Evolutionary conservation across 257 asterid species (phyloP).

Genomic region (Nicotiana noctiflora): DNA sequence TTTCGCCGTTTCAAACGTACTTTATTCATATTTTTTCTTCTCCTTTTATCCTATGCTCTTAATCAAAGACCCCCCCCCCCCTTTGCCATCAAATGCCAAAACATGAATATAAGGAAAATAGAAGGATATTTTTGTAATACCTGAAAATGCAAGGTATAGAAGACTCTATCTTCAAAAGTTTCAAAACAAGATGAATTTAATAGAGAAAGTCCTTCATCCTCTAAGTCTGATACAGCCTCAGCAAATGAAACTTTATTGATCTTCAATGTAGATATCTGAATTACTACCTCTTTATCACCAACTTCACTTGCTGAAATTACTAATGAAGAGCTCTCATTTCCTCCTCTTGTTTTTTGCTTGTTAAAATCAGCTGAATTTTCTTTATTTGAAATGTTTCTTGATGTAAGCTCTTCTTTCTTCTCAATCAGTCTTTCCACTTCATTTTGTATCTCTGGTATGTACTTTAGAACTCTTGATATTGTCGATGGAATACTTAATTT

Average conservation of each 20-base stretch:
- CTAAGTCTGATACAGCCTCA: constrained; percentile 7
- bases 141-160: constrained; percentile 17
- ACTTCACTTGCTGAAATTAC: background rate
- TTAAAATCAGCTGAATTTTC: background rate
- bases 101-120: too few species aligned
- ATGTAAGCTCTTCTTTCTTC: constrained; percentile 11
- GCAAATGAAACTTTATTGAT: constrained; percentile 5
- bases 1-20: too few species aligned
- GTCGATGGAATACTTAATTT: constrained; percentile 14
- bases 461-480: constrained; percentile 7
- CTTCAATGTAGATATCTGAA: constrained; percentile 12
- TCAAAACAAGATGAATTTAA: constrained; percentile 7
- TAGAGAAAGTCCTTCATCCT: constrained; percentile 9
- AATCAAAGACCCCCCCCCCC: too few species aligned
- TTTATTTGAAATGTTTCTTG: background rate
- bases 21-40: too few species aligned
- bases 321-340: background rate
- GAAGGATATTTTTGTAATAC: background rate
- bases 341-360: background rate
- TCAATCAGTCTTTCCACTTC: constrained; percentile 14
- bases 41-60: too few species aligned
- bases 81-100: too few species aligned
- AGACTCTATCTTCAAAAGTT: background rate
- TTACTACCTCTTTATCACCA: background rate
- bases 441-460: constrained; percentile 17